Percentiles rank a stretch among this genome's conserved stretches.
Evolutionary conservation across 257 asterid species (phyloP).

Genomic region (Rhazya stricta): DNA sequence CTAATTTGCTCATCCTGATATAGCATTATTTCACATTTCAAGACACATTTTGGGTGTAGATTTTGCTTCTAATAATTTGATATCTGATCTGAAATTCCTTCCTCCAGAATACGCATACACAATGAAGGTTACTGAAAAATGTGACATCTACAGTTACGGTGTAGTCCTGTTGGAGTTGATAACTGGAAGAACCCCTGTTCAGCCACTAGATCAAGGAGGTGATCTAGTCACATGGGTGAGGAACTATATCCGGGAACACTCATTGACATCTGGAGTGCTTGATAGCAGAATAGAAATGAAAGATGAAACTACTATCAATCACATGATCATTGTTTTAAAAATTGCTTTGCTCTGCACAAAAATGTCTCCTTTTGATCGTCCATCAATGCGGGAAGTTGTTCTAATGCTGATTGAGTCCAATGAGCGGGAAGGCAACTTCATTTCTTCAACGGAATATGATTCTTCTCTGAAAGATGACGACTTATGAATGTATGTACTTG

Average conservation of each 20-base stretch:
- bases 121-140: slow-evolving; percentile 88
- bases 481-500: slow-evolving; percentile 35
- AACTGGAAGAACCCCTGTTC: slow-evolving; percentile 86
- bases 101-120: slow-evolving; percentile 81
- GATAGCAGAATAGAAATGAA: slow-evolving; percentile 55
- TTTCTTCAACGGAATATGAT: slow-evolving; percentile 48
- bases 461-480: slow-evolving; percentile 34
- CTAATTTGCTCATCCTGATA: background rate
- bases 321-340: slow-evolving; percentile 70
- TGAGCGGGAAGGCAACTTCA: slow-evolving; percentile 45
- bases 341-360: slow-evolving; percentile 78
- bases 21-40: background rate
- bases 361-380: slow-evolving; percentile 69
- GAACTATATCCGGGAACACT: slow-evolving; percentile 48
- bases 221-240: slow-evolving; percentile 72
- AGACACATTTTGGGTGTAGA: background rate
- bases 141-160: slow-evolving; percentile 84
- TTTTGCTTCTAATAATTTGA: background rate
- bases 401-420: slow-evolving; percentile 72
- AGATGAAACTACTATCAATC: slow-evolving; percentile 45
- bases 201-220: slow-evolving; percentile 82
- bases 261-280: slow-evolving; percentile 56
- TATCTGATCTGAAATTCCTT: slow-evolving; percentile 3
- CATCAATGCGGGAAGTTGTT: slow-evolving; percentile 85
- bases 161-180: slow-evolving; percentile 82